Evolutionary conservation across 495 filamentous ascomycete genomes (phyloP).

Genomic region (Xylaria nigripes): DNA sequence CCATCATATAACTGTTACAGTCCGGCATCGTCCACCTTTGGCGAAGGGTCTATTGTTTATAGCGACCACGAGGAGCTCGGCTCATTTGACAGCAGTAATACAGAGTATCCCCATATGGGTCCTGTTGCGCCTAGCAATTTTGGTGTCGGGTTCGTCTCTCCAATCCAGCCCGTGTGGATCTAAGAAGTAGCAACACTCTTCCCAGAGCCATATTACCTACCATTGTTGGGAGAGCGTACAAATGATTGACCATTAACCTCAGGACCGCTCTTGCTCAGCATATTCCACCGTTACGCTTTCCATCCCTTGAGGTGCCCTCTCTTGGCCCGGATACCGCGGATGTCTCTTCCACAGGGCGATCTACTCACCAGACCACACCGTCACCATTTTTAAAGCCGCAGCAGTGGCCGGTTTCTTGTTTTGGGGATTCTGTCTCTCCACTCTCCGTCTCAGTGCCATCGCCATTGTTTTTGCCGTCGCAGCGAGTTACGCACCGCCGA

Average conservation of each 20-base stretch:
- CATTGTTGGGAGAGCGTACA: conserved; percentile 29
- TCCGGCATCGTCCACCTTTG: conserved; percentile 46
- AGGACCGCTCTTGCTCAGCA: conserved; percentile 36
- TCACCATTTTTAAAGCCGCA: conserved; percentile 35
- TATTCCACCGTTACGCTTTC: conserved; percentile 24
- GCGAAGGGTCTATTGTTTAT: conserved; percentile 43
- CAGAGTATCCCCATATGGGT: conserved; percentile 32
- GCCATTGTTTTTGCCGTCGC: conserved; percentile 17
- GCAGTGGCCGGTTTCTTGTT: conserved; percentile 23
- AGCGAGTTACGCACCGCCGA: conserved; percentile 21
- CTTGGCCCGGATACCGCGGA: conserved; percentile 16
- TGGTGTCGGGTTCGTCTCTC: conserved; percentile 49
- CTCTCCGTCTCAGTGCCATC: conserved; percentile 22
- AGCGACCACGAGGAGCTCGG: conserved; percentile 46
- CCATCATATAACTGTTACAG: conserved; percentile 47
- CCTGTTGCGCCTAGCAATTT: conserved; percentile 36
- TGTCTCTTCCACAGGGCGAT: conserved; percentile 11
- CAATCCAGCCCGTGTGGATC: conserved; percentile 46
- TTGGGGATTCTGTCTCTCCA: conserved; percentile 31
- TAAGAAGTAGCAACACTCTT: conserved; percentile 30
- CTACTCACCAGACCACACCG: conserved; percentile 17
- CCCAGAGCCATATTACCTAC: conserved; percentile 28
- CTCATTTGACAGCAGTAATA: conserved; percentile 31
- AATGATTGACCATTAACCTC: conserved; percentile 42
- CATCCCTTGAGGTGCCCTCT: conserved; percentile 27